Base-by-base conservation (phyloP, 2,329 filamentous ascomycete genomes). In the Elsinoe australis region DNA sequence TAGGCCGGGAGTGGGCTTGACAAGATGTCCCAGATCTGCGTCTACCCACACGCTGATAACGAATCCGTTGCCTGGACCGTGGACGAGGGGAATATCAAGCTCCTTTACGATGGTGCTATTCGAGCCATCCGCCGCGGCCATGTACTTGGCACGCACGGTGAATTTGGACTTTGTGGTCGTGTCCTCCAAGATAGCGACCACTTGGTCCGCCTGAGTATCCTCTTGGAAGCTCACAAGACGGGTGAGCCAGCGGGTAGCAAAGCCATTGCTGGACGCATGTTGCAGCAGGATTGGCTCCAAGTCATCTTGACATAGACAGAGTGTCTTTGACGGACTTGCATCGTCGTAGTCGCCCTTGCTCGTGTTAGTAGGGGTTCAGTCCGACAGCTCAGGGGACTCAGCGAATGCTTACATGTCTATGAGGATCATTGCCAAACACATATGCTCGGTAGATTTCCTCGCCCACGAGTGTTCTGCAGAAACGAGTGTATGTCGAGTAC, bases 111-210 rank as follows among this genome's bases (percentile, higher is more conserved):
- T 64, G 49, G 61, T 65, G 57, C 68, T 74, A 36, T 68, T 59
- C 0, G 64, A 71, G 12, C 71, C 79, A 57, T 82, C 79, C 35
- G 72, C 75, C 2, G 78, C 79, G 52, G 81, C 78, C 5, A 82
- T 62, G 52, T 76, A 82, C 47, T 71, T 72, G 0, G 75, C 71
- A 6, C 66, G 64, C 31, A 82, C 68, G 18, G 55, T 53, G 58
- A 74, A 78, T n/a, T 56, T 61, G 18, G 55, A 53, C 17, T 60
- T 56, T 2, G 60, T 61, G n/a, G 66, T 28, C 3, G 54, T 56
- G 39, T 71, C 67, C 29, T 58, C 54, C n/a, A 71, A 51, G 5
- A 58, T 62, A 5, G 64, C 67, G 6, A 60, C 58, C 29, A 67
- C 62, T 3, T 54, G 57, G 8, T 61, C 59, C 29, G 56, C 60